Conservation (phyloP, 805 yeast genomes). For the Priceomyces castillae region DNA sequence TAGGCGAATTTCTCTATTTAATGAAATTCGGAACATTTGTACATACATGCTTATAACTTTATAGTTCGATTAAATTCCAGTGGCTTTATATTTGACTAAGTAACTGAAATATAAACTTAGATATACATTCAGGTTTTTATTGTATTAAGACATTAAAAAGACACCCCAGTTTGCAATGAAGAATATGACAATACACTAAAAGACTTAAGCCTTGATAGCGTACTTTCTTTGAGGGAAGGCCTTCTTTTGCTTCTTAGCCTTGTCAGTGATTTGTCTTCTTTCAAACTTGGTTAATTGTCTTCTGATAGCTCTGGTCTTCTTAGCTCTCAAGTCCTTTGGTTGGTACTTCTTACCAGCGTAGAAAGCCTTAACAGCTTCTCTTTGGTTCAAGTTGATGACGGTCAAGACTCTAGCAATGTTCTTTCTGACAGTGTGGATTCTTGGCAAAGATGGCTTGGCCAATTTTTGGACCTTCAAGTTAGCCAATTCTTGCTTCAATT, state of each 20-base stretch:
- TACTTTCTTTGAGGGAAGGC: slow-evolving; percentile 98
- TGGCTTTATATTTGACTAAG: slow-evolving; percentile 8
- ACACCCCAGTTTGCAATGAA: slow-evolving; percentile 9
- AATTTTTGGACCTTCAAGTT: slow-evolving; percentile 93
- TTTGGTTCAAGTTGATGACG: slow-evolving; percentile 93
- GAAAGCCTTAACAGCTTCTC: slow-evolving; percentile 91
- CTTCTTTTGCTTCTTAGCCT: slow-evolving; percentile 85
- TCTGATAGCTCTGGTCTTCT: slow-evolving; percentile 99
- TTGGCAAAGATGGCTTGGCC: slow-evolving; percentile 90
- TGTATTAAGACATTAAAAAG: slow-evolving; percentile 14
- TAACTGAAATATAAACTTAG: slow-evolving; percentile 11
- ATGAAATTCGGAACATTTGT: not conserved
- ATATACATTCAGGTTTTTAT: slow-evolving; percentile 12
- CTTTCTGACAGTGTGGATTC: slow-evolving; percentile 96
- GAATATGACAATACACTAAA: slow-evolving; percentile 6
- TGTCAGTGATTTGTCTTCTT: slow-evolving; percentile 76
- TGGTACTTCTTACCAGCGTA: slow-evolving; percentile 92
- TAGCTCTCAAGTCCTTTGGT: slow-evolving; percentile 98
- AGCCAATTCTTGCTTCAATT: slow-evolving; percentile 95
- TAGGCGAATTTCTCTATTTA: not conserved
- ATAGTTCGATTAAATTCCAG: slow-evolving; percentile 2
- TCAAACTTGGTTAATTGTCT: slow-evolving; percentile 89
- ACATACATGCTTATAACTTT: too few relatives aligned
- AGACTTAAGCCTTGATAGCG: slow-evolving; percentile 92
- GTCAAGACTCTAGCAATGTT: slow-evolving; percentile 98